Percentiles rank a stretch among this genome's conserved stretches.
phyloP scores from a whole-genome alignment of 1,139 yeast species.

The Torulaspora globosa region DNA sequence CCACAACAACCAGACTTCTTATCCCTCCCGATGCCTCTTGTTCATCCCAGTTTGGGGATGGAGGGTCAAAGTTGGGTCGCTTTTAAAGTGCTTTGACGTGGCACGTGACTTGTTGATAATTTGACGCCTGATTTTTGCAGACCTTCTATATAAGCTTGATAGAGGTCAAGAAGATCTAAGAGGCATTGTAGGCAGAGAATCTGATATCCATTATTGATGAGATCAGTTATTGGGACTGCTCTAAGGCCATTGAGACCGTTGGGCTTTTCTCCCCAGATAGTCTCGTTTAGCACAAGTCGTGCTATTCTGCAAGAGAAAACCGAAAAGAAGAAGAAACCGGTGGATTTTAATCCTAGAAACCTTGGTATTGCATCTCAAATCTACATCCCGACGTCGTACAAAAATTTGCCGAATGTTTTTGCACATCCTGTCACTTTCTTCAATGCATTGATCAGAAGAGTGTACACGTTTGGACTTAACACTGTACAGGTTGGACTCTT shows the following conservation, averaged over 20 bases:
- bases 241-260: neutral
- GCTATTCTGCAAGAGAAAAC: conserved; percentile 8
- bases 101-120: conserved; percentile 7
- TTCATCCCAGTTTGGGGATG: no score
- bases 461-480: conserved; percentile 55
- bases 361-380: conserved; percentile 47
- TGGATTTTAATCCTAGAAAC: conserved; percentile 39
- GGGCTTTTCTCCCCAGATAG: conserved; percentile 2
- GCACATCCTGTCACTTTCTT: conserved; percentile 42
- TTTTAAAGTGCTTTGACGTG: neutral
- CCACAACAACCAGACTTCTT: neutral
- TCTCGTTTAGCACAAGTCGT: conserved; percentile 1
- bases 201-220: neutral
- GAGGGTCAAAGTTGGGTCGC: conserved; percentile 1
- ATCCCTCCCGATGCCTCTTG: no score
- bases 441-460: conserved; percentile 45
- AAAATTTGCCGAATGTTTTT: conserved; percentile 45
- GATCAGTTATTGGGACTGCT: neutral
- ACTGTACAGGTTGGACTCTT: conserved; percentile 62
- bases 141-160: neutral
- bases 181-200: neutral
- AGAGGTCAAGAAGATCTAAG: neutral
- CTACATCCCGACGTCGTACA: conserved; percentile 47
- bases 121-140: neutral
- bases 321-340: conserved; percentile 12